These are phyloP conservation scores for Boletus coccyginus DNA, from an alignment of 768 basidiomycete genomes.

Conservation along the genomic window DNA sequence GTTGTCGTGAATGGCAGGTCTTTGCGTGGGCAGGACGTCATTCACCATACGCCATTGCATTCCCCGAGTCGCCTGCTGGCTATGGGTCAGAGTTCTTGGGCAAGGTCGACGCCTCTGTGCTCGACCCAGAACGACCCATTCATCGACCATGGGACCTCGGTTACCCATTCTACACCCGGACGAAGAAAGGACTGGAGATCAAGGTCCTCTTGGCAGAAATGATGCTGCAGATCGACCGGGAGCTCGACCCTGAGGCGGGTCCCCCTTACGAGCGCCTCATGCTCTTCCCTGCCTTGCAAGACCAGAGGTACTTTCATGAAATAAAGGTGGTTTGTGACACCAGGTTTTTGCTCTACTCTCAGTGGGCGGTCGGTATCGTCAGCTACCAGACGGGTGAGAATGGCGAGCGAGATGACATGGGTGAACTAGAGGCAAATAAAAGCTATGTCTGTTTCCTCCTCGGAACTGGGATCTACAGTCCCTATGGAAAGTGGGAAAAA, in stretches of 20 bases:
- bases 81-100: background rate
- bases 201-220: conserved; percentile 8
- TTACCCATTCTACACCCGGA: conserved; percentile 2
- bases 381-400: conserved; percentile 5
- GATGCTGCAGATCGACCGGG: conserved; percentile 3
- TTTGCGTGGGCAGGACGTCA: conserved; percentile 8
- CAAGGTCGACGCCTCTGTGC: background rate
- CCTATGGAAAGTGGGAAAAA: conserved; percentile 6
- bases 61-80: conserved; percentile 4
- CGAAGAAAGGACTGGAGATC: conserved; percentile 3
- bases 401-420: background rate
- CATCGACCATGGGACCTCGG: conserved; percentile 8
- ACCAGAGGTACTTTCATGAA: background rate
- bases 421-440: background rate
- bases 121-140: background rate
- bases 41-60: conserved; percentile 2
- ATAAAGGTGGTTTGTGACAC: background rate
- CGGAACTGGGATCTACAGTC: conserved; percentile 5
- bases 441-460: conserved; percentile 2
- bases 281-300: background rate
- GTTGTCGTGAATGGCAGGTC: conserved; percentile 8
- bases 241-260: background rate
- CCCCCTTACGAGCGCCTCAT: background rate
- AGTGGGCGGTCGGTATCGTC: conserved; percentile 6
- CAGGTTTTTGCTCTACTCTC: conserved; percentile 4